phyloP scores from a whole-genome alignment of 768 basidiomycete species.

The Porpolomopsis calyptriformis region DNA sequence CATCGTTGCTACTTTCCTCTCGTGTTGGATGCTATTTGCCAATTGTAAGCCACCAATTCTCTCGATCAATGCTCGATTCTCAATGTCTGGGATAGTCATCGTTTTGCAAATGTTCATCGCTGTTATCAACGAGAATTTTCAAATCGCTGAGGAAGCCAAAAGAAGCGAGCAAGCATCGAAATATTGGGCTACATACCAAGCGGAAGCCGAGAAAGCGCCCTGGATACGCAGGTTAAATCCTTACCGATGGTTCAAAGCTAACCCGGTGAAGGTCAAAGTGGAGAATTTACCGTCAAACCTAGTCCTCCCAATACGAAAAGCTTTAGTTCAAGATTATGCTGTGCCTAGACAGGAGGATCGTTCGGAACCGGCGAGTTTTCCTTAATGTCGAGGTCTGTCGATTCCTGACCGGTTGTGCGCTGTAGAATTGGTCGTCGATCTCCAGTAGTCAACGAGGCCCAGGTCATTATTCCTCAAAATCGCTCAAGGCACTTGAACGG shows the following conservation, averaged over 20 bases:
- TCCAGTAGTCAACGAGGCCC: conserved; percentile 13
- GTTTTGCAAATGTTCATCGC: conserved; percentile 94
- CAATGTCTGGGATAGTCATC: conserved; percentile 49
- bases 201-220: conserved; percentile 34
- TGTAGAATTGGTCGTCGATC: neutral
- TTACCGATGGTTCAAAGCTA: conserved; percentile 71
- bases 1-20: conserved; percentile 61
- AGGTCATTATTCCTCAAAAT: conserved; percentile 45
- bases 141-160: conserved; percentile 86
- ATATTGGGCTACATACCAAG: conserved; percentile 52
- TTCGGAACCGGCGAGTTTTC: conserved; percentile 20
- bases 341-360: conserved; percentile 26
- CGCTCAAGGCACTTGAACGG: conserved; percentile 49
- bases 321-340: conserved; percentile 51
- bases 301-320: conserved; percentile 71
- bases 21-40: conserved; percentile 82
- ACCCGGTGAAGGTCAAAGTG: conserved; percentile 62
- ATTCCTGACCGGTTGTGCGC: too few relatives aligned
- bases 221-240: conserved; percentile 80
- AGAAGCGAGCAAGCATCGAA: conserved; percentile 67
- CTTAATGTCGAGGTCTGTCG: too few relatives aligned
- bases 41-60: conserved; percentile 53
- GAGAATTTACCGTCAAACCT: conserved; percentile 62
- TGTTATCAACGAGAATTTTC: conserved; percentile 93
- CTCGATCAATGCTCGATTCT: conserved; percentile 1